Evolutionary conservation across 2,329 filamentous ascomycete genomes (phyloP).

Genomic region (Celoporthe dispersa): DNA sequence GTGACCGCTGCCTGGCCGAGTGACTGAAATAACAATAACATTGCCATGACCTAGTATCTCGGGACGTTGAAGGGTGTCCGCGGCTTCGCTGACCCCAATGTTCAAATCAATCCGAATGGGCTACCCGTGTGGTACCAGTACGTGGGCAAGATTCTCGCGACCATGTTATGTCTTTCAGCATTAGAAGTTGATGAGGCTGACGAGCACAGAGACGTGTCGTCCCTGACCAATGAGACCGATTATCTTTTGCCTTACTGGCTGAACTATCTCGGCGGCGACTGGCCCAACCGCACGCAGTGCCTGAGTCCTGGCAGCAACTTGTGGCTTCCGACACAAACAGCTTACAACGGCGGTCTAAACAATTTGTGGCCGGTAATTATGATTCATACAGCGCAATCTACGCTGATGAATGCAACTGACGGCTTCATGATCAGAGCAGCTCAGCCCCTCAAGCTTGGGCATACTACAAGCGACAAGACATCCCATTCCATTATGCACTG

Average conservation of each 20-base stretch:
- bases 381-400: not conserved
- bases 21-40: not conserved
- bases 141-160: slow-evolving; percentile 31
- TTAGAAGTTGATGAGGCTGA: not conserved
- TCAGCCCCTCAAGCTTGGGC: slow-evolving; percentile 56
- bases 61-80: slow-evolving; percentile 58
- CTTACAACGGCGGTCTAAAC: slow-evolving; percentile 54
- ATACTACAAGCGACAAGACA: slow-evolving; percentile 53
- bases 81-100: slow-evolving; percentile 59
- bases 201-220: slow-evolving; percentile 40
- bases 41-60: slow-evolving; percentile 47
- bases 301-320: slow-evolving; percentile 55
- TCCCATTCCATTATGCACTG: slow-evolving; percentile 58
- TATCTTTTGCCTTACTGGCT: slow-evolving; percentile 56
- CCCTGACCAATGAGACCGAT: slow-evolving; percentile 46
- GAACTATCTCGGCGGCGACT: slow-evolving; percentile 51
- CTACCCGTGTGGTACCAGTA: slow-evolving; percentile 54
- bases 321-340: slow-evolving; percentile 55
- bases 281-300: slow-evolving; percentile 54
- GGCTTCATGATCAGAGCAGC: not conserved
- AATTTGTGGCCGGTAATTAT: slow-evolving; percentile 54
- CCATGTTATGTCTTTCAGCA: not conserved
- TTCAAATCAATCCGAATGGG: slow-evolving; percentile 50
- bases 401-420: not conserved
- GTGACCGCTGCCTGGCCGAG: not conserved